These are phyloP conservation scores for Triglochin maritima DNA, from an alignment of 106 monocot genomes.

Conservation along the genomic window DNA sequence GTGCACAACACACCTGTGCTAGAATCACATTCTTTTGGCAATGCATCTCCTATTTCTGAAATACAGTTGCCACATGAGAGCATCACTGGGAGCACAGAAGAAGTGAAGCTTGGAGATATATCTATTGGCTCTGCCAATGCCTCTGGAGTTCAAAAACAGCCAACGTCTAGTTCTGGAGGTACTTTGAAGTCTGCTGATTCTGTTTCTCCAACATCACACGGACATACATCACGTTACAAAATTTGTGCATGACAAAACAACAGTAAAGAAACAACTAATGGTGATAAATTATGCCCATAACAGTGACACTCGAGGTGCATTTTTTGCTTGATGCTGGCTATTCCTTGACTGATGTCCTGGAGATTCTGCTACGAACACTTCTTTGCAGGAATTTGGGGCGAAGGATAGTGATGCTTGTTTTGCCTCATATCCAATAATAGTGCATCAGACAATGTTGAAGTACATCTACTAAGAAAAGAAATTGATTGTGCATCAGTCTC, in stretches of 20 bases:
- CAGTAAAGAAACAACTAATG: neutral
- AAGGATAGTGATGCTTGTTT: neutral
- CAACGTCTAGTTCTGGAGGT: neutral
- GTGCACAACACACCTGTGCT: neutral
- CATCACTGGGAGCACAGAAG: neutral
- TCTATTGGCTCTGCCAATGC: neutral
- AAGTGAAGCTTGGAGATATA: neutral
- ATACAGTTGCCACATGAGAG: neutral
- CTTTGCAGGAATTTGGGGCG: neutral
- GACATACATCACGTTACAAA: neutral
- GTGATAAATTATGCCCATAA: neutral
- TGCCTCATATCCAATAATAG: neutral
- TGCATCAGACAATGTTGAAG: too few species aligned
- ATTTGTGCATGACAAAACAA: neutral
- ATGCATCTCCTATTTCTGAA: neutral
- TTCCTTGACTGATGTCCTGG: neutral
- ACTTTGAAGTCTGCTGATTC: neutral
- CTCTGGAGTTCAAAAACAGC: neutral
- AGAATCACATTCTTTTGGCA: neutral
- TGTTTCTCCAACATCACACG: neutral
- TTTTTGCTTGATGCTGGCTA: neutral
- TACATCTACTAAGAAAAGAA: too few species aligned
- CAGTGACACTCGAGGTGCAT: neutral
- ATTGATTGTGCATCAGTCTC: too few species aligned
- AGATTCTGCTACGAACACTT: neutral